Evolutionary conservation across 495 filamentous ascomycete genomes (phyloP).

Genomic region (Xylaria castorea): DNA sequence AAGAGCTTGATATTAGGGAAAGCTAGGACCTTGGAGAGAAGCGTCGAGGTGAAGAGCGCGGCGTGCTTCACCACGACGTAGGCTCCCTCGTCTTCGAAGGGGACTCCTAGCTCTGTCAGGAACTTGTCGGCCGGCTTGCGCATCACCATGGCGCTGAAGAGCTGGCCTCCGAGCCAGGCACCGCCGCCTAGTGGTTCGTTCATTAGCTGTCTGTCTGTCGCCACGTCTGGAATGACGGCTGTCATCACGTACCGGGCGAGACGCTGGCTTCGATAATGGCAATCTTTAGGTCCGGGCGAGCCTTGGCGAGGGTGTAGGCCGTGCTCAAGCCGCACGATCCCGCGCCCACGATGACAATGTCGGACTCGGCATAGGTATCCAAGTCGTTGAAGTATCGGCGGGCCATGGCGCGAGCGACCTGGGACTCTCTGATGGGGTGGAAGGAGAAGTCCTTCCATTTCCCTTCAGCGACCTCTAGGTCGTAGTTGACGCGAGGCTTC

Average conservation of each 20-base stretch:
- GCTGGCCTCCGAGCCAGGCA: slow-evolving; percentile 91
- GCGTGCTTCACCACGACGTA: slow-evolving; percentile 94
- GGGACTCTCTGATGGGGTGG: slow-evolving; percentile 83
- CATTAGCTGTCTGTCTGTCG: slow-evolving; percentile 43
- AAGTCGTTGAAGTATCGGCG: slow-evolving; percentile 89
- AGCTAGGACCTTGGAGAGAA: slow-evolving; percentile 77
- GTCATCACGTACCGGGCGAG: slow-evolving; percentile 66
- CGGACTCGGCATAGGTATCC: slow-evolving; percentile 86
- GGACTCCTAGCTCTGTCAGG: slow-evolving; percentile 76
- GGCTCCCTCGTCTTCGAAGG: slow-evolving; percentile 86
- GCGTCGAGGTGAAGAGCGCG: slow-evolving; percentile 85
- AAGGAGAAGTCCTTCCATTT: slow-evolving; percentile 84
- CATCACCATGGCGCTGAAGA: slow-evolving; percentile 93
- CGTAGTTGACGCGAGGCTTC: slow-evolving; percentile 7
- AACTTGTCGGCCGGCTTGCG: slow-evolving; percentile 88
- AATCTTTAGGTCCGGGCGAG: slow-evolving; percentile 88
- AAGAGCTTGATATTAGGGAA: slow-evolving; percentile 95
- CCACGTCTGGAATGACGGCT: slow-evolving; percentile 15
- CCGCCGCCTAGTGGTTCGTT: slow-evolving; percentile 62
- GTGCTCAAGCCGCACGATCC: slow-evolving; percentile 85
- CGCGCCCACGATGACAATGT: slow-evolving; percentile 90
- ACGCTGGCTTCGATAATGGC: slow-evolving; percentile 89
- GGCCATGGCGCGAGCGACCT: slow-evolving; percentile 91
- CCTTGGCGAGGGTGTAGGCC: slow-evolving; percentile 82
- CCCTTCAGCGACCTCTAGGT: slow-evolving; percentile 63